These are phyloP conservation scores for Raphanus sativus DNA, from an alignment of 345 rosid species.

Conservation along the genomic window DNA sequence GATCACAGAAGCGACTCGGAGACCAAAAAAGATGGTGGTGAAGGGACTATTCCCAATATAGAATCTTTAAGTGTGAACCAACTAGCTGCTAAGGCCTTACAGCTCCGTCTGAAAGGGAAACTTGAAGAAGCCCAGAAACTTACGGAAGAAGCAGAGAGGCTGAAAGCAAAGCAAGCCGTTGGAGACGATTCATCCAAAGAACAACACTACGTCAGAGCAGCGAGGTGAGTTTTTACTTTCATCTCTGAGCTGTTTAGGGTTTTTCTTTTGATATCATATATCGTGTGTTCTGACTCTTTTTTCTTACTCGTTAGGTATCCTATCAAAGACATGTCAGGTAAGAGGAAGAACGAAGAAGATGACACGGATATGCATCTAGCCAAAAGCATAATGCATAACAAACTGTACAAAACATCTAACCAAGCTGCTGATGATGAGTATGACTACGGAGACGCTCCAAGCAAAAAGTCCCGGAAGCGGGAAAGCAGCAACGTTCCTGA, in stretches of 20 bases:
- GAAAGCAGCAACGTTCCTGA: conserved; percentile 41
- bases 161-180: conserved; percentile 52
- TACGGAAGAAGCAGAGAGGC: conserved; percentile 64
- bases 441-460: conserved; percentile 81
- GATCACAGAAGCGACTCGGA: conserved; percentile 36
- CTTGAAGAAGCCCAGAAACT: conserved; percentile 80
- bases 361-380: conserved; percentile 80
- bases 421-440: conserved; percentile 83
- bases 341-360: conserved; percentile 57
- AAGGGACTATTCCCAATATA: conserved; percentile 28
- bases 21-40: conserved; percentile 28
- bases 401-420: conserved; percentile 61
- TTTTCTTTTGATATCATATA: not conserved
- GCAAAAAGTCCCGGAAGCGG: conserved; percentile 54
- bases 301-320: conserved; percentile 35
- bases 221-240: conserved; percentile 45
- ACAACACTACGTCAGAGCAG: conserved; percentile 30
- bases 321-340: conserved; percentile 44
- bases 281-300: not conserved
- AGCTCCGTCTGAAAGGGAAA: conserved; percentile 87
- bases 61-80: conserved; percentile 68
- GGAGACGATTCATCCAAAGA: conserved; percentile 44
- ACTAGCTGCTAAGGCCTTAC: conserved; percentile 86
- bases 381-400: conserved; percentile 67
- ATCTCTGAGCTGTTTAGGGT: not conserved